These are phyloP conservation scores for Trichocladium antarcticum DNA, from an alignment of 495 filamentous ascomycete species.

Conservation along the genomic window DNA sequence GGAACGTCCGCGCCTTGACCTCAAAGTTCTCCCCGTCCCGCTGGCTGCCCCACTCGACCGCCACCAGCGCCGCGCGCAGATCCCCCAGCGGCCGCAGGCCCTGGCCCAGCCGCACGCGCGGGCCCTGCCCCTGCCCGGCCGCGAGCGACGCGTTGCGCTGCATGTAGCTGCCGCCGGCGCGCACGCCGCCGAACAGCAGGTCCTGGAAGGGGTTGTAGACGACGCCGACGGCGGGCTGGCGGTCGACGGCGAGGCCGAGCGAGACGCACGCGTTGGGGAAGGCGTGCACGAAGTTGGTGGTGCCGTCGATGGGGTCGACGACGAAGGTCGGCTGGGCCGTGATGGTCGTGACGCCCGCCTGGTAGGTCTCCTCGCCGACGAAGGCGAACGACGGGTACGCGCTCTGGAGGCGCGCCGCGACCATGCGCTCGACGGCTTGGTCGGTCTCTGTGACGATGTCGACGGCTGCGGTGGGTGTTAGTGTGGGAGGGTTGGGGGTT, in stretches of 20 bases:
- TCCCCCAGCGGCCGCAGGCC: slow-evolving; percentile 45
- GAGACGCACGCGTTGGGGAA: slow-evolving; percentile 75
- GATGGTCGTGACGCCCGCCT: slow-evolving; percentile 48
- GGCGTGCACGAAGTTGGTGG: slow-evolving; percentile 76
- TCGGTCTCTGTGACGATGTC: slow-evolving; percentile 86
- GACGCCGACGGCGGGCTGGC: slow-evolving; percentile 59
- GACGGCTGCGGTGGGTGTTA: slow-evolving; percentile 43
- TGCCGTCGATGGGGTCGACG: slow-evolving; percentile 84
- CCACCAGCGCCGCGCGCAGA: slow-evolving; percentile 52
- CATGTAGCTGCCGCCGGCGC: slow-evolving; percentile 56
- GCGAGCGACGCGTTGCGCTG: slow-evolving; percentile 27
- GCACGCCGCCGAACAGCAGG: slow-evolving; percentile 58
- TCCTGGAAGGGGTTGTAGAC: slow-evolving; percentile 73
- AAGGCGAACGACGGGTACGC: slow-evolving; percentile 62
- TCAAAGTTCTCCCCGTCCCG: slow-evolving; percentile 65
- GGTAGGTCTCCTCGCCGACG: slow-evolving; percentile 79
- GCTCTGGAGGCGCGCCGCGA: slow-evolving; percentile 49
- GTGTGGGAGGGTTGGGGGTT: slow-evolving; percentile 7
- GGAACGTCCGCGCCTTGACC: slow-evolving; percentile 59
- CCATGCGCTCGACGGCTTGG: slow-evolving; percentile 66
- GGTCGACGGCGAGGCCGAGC: slow-evolving; percentile 58
- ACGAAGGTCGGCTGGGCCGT: slow-evolving; percentile 70
- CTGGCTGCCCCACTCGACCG: slow-evolving; percentile 69
- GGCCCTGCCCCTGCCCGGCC: slow-evolving; percentile 17
- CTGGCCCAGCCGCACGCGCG: slow-evolving; percentile 38